Evolutionary conservation across 139 green algal genomes (phyloP), one percentile per base, ranked within the genome.

Genomic region (Auxenochlorella pyrenoidosa): DNA sequence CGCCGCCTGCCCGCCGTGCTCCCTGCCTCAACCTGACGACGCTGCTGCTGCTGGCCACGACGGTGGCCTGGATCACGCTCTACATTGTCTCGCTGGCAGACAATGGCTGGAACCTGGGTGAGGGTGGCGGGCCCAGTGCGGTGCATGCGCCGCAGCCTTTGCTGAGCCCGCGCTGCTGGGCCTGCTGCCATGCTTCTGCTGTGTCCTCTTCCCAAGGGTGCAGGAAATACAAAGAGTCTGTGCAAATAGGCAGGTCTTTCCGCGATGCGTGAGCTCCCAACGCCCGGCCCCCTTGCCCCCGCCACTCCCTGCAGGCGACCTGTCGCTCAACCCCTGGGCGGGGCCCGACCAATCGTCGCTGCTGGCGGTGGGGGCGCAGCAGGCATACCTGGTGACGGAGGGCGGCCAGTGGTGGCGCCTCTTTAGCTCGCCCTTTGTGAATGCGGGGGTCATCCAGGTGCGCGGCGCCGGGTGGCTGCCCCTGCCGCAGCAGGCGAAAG

Each of bases 291-390:
- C 18, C 10, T 63, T 22, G 18, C 13, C 54, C 18, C 2, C 18
- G 22, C 54, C 54, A 13, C 47, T 6, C 66, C 34, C 8, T 44
- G 70, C 70, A 76, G 70, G 70, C 40, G 59, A 87, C 34, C 81
- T 95, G n/a, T 44, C 79, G 10, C n/a, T 88, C 32, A 95, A 95
- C 63, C 93, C 93, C 0, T 88, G 92, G 66, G 89, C 89, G 18
- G 93, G 93, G 32, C 43, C 90, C 38, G 78, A 54, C 18, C 86
- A 71, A 21, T 40, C 54, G 2, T 72, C 84, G 8, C 84, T 95
- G 44, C 38, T 79, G 43, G 43, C 58, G 28, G 41, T 91, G 5
- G 93, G 93, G 18, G 88, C 90, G n/a, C 76, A 85, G n/a, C n/a
- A 82, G 16, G 65, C 79, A 5, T 60, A 68, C 16, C 78, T 85